Conservation (phyloP, 73 alveolate genomes). For the Diophrys sp. region DNA sequence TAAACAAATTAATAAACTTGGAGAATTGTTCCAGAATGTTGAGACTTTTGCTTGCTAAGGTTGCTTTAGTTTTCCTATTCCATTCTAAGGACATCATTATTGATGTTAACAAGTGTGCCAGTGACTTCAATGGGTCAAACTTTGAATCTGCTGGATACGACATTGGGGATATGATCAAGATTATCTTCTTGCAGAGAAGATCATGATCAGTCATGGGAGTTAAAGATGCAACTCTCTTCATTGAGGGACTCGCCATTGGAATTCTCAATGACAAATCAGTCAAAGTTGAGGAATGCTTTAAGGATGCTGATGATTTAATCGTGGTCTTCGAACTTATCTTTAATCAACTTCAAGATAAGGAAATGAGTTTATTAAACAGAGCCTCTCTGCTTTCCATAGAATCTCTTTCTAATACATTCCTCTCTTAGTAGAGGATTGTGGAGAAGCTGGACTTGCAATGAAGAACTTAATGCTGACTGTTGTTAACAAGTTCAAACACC, state of each 20-base stretch:
- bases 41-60: no score
- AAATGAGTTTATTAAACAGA: no score
- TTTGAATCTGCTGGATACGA: conserved; percentile 17
- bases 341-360: neutral
- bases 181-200: conserved; percentile 1
- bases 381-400: no score
- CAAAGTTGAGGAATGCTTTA: neutral
- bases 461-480: neutral
- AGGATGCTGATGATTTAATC: neutral
- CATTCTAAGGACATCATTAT: neutral
- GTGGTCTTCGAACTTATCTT: neutral
- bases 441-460: neutral
- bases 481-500: neutral
- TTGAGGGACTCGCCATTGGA: neutral
- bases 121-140: neutral
- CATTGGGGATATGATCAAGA: conserved; percentile 18
- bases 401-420: no score
- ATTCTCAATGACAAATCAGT: neutral
- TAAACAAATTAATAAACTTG: no score
- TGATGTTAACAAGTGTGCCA: neutral
- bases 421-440: neutral
- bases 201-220: neutral
- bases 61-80: no score
- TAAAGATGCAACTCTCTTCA: neutral
- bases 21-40: no score